Conservation (phyloP, 2,329 filamentous ascomycete genomes). For the Onygena corvina region DNA sequence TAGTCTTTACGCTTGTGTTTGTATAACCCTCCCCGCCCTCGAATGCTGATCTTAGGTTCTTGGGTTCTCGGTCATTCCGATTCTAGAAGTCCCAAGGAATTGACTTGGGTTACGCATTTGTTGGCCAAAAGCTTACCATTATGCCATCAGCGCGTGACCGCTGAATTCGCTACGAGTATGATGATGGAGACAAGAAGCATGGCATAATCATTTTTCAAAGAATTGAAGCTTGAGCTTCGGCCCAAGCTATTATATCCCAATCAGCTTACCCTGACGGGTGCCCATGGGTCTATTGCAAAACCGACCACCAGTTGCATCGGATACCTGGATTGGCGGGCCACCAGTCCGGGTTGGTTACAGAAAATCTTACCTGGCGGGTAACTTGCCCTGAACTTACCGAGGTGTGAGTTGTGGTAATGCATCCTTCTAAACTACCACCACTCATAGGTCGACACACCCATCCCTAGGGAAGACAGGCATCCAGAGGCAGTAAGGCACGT, state of each 20-base stretch:
- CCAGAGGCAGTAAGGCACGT: too few relatives aligned
- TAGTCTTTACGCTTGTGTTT: background rate
- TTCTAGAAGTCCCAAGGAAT: slow-evolving; percentile 1
- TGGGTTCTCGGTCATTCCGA: background rate
- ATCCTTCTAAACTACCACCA: background rate
- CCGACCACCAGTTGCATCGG: background rate
- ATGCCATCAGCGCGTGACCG: background rate
- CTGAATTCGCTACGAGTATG: background rate
- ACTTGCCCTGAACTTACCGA: background rate
- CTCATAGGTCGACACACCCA: too few relatives aligned
- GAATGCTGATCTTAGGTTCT: background rate
- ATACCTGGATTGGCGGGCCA: background rate
- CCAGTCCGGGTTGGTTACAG: background rate
- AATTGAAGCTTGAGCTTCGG: background rate
- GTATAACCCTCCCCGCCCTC: background rate
- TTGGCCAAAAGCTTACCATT: background rate
- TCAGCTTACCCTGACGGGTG: background rate
- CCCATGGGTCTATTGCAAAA: background rate
- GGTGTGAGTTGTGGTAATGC: background rate
- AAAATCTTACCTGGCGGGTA: background rate
- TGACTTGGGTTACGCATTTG: background rate
- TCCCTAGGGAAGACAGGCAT: too few relatives aligned
- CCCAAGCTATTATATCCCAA: background rate
- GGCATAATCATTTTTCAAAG: background rate
- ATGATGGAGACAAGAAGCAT: background rate